Conservation (phyloP, 2,329 filamentous ascomycete species). For the Davidsoniella neocaledoniae region DNA sequence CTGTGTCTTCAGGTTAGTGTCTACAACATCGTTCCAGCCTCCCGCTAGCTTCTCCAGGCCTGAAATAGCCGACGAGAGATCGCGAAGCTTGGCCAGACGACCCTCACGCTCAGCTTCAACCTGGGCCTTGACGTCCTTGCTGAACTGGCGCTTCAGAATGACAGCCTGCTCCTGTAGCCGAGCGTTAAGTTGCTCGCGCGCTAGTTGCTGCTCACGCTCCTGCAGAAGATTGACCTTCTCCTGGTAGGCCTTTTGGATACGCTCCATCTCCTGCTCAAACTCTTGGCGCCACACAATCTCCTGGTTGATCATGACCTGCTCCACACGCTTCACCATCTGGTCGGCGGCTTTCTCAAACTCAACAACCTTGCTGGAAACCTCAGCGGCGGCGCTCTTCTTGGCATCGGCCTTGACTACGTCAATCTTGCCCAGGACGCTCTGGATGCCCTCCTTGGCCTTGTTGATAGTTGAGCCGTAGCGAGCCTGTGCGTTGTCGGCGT, state of each 20-base stretch:
- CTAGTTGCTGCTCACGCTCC: conserved; percentile 60
- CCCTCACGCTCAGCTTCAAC: conserved; percentile 81
- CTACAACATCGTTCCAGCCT: conserved; percentile 81
- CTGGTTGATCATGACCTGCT: conserved; percentile 64
- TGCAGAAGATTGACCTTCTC: conserved; percentile 64
- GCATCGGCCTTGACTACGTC: conserved; percentile 52
- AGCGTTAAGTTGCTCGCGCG: conserved; percentile 71
- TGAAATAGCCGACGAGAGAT: conserved; percentile 59
- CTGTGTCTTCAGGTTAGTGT: conserved; percentile 81
- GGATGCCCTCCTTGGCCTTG: conserved; percentile 73
- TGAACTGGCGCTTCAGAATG: conserved; percentile 70
- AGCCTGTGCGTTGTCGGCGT: conserved; percentile 62
- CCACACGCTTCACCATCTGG: conserved; percentile 76
- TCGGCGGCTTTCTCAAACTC: conserved; percentile 79
- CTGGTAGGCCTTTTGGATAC: conserved; percentile 61
- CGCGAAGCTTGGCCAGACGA: conserved; percentile 68
- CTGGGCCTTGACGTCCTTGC: conserved; percentile 56
- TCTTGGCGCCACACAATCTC: conserved; percentile 73
- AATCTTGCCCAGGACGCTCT: conserved; percentile 65
- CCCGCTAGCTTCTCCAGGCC: conserved; percentile 77
- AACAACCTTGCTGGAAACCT: conserved; percentile 52
- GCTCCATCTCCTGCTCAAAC: conserved; percentile 72
- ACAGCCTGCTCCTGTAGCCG: conserved; percentile 81
- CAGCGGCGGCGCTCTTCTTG: conserved; percentile 53
- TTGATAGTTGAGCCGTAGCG: conserved; percentile 64